Conservation (phyloP, 352 stramenopile species). For the Globisporangium megalacanthum region DNA sequence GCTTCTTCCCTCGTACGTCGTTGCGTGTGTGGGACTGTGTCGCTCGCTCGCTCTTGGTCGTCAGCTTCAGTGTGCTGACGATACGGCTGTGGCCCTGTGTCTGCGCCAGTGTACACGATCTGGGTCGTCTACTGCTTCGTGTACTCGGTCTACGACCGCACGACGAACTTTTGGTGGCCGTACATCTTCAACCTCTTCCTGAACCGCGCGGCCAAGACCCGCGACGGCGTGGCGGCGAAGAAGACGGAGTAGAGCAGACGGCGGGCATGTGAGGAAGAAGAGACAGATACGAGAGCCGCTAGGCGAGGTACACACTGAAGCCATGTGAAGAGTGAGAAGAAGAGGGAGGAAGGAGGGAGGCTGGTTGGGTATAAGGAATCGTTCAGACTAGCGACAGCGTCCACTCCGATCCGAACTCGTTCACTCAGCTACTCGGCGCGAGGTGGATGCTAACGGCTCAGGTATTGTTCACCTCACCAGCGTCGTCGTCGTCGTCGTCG, state of each 20-base stretch:
- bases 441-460: no score
- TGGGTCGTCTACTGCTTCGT: conserved; percentile 84
- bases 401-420: no score
- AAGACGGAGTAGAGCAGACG: conserved; percentile 5
- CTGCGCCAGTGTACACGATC: conserved; percentile 58
- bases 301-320: neutral
- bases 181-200: conserved; percentile 81
- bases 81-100: neutral
- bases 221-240: conserved; percentile 38
- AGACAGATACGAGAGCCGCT: neutral
- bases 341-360: no score
- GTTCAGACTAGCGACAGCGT: no score
- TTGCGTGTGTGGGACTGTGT: neutral
- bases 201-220: conserved; percentile 54
- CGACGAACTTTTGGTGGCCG: conserved; percentile 81
- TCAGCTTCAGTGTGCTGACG: no score
- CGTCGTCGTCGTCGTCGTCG: conserved; percentile 7
- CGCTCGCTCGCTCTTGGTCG: no score
- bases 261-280: no score
- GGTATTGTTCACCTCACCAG: no score
- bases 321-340: no score
- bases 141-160: conserved; percentile 79
- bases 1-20: conserved; percentile 68
- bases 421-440: no score
- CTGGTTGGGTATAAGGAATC: no score